A percentile compares a stretch with the other conserved stretches of the same genome.
Evolutionary conservation across 2,329 filamentous ascomycete genomes (phyloP).

Genomic region (Nemania bipapillata): DNA sequence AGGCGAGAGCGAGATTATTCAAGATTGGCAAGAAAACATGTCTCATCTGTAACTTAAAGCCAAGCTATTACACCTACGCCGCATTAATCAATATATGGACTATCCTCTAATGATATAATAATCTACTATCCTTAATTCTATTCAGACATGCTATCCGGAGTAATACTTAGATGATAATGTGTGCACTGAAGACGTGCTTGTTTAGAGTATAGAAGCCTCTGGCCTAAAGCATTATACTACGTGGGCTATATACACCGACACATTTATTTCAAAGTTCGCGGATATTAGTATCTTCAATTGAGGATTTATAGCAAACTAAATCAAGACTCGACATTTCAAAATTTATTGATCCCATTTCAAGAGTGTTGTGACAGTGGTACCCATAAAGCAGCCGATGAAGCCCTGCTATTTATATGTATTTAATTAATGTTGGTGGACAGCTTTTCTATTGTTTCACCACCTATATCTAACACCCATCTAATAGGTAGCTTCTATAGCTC

Average conservation of each 20-base stretch:
- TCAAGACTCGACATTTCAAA: neutral
- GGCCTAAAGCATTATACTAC: neutral
- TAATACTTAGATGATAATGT: neutral
- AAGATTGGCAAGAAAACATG: too few species aligned
- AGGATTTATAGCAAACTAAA: neutral
- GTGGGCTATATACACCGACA: too few species aligned
- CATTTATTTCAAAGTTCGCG: too few species aligned
- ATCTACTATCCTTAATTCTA: neutral
- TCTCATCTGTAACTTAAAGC: too few species aligned
- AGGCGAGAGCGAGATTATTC: too few species aligned
- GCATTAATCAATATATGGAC: too few species aligned
- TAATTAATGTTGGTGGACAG: neutral
- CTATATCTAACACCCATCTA: neutral
- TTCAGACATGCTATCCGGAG: neutral
- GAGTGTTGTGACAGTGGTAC: too few species aligned
- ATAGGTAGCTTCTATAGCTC: slow-evolving; percentile 57
- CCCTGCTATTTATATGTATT: neutral
- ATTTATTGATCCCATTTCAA: too few species aligned
- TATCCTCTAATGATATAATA: too few species aligned
- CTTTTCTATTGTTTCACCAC: slow-evolving; percentile 2
- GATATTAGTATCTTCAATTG: too few species aligned
- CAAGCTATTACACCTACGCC: too few species aligned
- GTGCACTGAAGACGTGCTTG: neutral
- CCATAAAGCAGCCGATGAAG: too few species aligned
- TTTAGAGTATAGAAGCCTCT: neutral